Conservation (phyloP, 2,329 filamentous ascomycete genomes). For the Emergomyces pasteurianus region DNA sequence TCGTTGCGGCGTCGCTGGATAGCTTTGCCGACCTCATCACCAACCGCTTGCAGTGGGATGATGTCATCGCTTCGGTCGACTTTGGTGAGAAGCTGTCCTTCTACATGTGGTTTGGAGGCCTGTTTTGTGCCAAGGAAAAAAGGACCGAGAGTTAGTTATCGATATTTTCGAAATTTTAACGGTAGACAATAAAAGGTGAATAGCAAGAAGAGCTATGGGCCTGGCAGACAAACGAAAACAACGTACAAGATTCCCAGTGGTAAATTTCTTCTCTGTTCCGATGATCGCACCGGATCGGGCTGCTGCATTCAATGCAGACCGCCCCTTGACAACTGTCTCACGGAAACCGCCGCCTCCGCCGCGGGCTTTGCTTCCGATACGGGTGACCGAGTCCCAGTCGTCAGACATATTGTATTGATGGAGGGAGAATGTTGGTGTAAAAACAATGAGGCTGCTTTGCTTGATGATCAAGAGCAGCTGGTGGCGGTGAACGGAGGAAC, state of each 20-base stretch:
- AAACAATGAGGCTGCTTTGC: not conserved
- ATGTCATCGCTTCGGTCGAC: slow-evolving; percentile 96
- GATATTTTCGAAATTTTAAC: not conserved
- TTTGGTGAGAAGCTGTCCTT: slow-evolving; percentile 94
- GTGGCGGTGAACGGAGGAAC: not conserved
- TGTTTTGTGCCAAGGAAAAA: slow-evolving; percentile 14
- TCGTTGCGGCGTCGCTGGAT: slow-evolving; percentile 70
- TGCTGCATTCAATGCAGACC: slow-evolving; percentile 76
- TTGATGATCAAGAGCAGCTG: not conserved
- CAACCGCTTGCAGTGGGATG: slow-evolving; percentile 89
- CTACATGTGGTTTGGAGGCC: slow-evolving; percentile 41
- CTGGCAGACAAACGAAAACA: slow-evolving; percentile 13
- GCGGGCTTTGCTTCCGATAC: slow-evolving; percentile 80
- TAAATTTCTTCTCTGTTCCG: slow-evolving; percentile 84
- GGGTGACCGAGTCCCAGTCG: slow-evolving; percentile 82
- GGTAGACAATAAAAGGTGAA: not conserved
- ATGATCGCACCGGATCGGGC: slow-evolving; percentile 65
- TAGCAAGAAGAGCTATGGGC: not conserved
- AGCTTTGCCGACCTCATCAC: slow-evolving; percentile 65
- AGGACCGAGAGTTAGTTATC: not conserved
- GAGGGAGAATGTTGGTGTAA: not conserved
- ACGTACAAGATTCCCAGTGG: slow-evolving; percentile 67
- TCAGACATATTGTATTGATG: slow-evolving; percentile 25
- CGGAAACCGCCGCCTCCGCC: slow-evolving; percentile 53
- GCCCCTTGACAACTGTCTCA: slow-evolving; percentile 83